Percentiles rank a stretch among this genome's conserved stretches.
These are phyloP conservation scores for Dillenia suffruticosa DNA, from an alignment of 164 flowering plant species.

Conservation along the genomic window DNA sequence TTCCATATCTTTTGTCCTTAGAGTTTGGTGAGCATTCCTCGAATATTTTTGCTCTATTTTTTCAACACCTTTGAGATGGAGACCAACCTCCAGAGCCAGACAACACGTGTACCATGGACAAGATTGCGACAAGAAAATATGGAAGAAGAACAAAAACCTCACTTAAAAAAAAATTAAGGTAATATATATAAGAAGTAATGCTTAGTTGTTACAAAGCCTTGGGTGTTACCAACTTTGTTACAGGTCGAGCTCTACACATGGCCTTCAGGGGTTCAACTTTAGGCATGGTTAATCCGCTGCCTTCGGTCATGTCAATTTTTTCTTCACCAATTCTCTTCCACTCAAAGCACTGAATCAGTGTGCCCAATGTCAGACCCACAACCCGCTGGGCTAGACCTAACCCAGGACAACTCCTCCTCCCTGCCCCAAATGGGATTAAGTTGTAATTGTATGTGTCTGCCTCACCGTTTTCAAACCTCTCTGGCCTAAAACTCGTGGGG, in stretches of 20 bases:
- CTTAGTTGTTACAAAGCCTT: background rate
- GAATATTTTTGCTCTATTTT: too few species aligned
- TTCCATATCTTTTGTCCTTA: too few species aligned
- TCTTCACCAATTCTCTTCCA: conserved; percentile 19
- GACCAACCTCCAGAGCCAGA: too few species aligned
- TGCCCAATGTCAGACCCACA: conserved; percentile 18
- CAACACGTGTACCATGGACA: conserved; percentile 2
- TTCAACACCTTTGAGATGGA: too few species aligned
- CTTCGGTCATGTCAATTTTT: conserved; percentile 20
- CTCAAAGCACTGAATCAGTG: conserved; percentile 29
- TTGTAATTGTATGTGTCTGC: conserved; percentile 5
- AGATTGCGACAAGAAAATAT: background rate
- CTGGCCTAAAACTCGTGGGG: conserved; percentile 25
- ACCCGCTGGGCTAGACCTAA: conserved; percentile 14
- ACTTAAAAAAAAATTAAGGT: too few species aligned
- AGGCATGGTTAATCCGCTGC: conserved; percentile 18
- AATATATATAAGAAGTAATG: background rate
- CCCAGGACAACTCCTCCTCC: conserved; percentile 29
- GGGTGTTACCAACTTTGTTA: background rate
- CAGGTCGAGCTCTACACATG: conserved; percentile 16
- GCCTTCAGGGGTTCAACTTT: conserved; percentile 23
- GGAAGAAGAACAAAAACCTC: too few species aligned
- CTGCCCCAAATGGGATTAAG: conserved; percentile 25
- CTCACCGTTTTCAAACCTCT: conserved; percentile 18
- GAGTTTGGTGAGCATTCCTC: too few species aligned